Evolutionary conservation across 2,329 filamentous ascomycete species (phyloP).

Genomic region (Dryadomyces quercus-mongolicae): DNA sequence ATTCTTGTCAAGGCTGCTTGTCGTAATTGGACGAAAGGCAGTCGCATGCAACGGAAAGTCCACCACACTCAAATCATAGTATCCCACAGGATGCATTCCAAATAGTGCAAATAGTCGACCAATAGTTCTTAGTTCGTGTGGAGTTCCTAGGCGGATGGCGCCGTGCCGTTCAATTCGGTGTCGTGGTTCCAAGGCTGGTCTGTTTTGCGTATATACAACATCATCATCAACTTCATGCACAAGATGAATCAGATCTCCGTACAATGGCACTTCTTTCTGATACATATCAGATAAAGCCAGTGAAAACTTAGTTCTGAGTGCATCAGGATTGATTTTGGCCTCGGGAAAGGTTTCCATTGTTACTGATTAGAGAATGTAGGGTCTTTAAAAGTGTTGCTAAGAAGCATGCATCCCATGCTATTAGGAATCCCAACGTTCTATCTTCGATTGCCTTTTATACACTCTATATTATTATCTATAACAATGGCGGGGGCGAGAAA

Average conservation of each 20-base stretch:
- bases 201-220: not conserved
- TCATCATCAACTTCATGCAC: not conserved
- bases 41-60: not conserved
- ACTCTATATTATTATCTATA: no score
- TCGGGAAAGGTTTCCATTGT: no score
- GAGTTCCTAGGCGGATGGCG: slow-evolving; percentile 35
- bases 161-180: slow-evolving; percentile 23
- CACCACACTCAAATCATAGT: slow-evolving; percentile 32
- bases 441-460: no score
- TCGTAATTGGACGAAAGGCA: slow-evolving; percentile 21
- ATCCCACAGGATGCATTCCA: slow-evolving; percentile 36
- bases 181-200: not conserved
- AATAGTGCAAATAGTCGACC: slow-evolving; percentile 31
- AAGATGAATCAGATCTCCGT: not conserved
- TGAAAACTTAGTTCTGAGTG: not conserved
- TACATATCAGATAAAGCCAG: slow-evolving; percentile 3
- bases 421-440: no score
- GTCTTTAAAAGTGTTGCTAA: no score
- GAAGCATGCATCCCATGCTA: no score
- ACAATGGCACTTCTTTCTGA: not conserved
- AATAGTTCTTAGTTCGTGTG: slow-evolving; percentile 28
- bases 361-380: no score
- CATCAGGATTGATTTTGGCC: not conserved
- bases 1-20: slow-evolving; percentile 23
- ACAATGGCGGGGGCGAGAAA: no score